Evolutionary conservation across 2,329 filamentous ascomycete genomes (phyloP).

Genomic region (Huntiella abstrusa): DNA sequence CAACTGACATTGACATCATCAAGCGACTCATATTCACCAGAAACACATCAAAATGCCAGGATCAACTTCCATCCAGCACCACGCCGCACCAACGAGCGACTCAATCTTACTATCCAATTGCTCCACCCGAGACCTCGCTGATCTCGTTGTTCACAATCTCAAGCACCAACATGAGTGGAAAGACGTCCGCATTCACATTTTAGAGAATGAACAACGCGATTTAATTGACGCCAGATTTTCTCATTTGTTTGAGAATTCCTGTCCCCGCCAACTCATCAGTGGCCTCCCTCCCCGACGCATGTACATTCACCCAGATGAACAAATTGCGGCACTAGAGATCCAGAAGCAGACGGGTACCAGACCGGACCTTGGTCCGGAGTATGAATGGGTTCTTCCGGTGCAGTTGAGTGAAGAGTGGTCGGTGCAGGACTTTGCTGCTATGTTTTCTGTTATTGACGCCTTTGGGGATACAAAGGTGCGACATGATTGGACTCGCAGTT

Average conservation of each 20-base stretch:
- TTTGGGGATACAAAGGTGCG: conserved; percentile 14
- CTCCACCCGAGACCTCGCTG: conserved; percentile 15
- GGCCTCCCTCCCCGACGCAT: conserved; percentile 55
- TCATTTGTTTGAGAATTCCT: background rate
- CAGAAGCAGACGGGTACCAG: conserved; percentile 29
- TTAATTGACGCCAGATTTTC: conserved; percentile 4
- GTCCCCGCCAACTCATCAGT: conserved; percentile 41
- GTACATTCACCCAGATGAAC: conserved; percentile 69
- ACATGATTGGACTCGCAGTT: conserved; percentile 23
- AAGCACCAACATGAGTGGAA: conserved; percentile 61
- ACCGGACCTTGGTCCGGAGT: conserved; percentile 32
- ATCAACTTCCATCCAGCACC: background rate
- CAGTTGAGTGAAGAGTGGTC: conserved; percentile 58
- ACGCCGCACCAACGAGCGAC: background rate
- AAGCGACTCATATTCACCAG: no score
- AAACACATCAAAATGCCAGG: background rate
- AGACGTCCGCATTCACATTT: conserved; percentile 33
- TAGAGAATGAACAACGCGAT: conserved; percentile 12
- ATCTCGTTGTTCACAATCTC: conserved; percentile 48
- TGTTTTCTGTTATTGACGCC: conserved; percentile 45
- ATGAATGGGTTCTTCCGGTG: conserved; percentile 61
- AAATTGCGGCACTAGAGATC: conserved; percentile 49
- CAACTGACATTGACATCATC: no score
- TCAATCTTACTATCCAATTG: conserved; percentile 4
- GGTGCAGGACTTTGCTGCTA: conserved; percentile 41